A percentile compares a stretch with the other conserved stretches of the same genome.
These are phyloP conservation scores for Penicillium coffeae DNA, from an alignment of 495 filamentous ascomycete genomes.

Conservation along the genomic window DNA sequence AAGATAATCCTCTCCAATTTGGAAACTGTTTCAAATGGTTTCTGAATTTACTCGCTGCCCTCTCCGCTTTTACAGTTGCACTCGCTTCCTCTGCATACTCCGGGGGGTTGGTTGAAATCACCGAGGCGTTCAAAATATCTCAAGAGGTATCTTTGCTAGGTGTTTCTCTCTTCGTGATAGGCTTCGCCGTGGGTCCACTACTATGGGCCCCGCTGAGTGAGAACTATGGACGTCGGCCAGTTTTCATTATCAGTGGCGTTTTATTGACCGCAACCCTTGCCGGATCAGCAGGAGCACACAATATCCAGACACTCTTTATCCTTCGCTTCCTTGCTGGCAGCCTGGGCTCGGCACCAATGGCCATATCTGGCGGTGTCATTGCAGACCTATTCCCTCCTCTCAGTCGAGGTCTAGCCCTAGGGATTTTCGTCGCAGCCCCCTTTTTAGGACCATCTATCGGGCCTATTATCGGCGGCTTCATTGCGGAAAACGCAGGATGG, in stretches of 20 bases:
- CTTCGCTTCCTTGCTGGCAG: constrained; percentile 50
- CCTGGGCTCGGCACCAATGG: constrained; percentile 47
- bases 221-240: constrained; percentile 48
- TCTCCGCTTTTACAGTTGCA: too few relatives aligned
- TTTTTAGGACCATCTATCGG: constrained; percentile 32
- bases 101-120: constrained; percentile 1
- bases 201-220: constrained; percentile 50
- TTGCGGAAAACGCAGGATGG: constrained; percentile 41
- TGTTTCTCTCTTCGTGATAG: constrained; percentile 50
- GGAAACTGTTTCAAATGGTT: too few relatives aligned
- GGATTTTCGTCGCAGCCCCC: constrained; percentile 40
- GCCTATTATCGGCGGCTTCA: constrained; percentile 40
- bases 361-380: constrained; percentile 45
- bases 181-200: constrained; percentile 48
- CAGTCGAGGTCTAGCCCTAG: constrained; percentile 47
- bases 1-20: too few relatives aligned
- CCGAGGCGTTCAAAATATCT: constrained; percentile 15
- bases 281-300: constrained; percentile 24
- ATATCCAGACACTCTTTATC: constrained; percentile 44
- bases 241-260: constrained; percentile 42
- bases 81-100: constrained; percentile 5
- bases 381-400: constrained; percentile 51
- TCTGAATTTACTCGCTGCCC: too few relatives aligned
- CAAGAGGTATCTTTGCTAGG: constrained; percentile 40
- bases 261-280: constrained; percentile 27